Evolutionary conservation across 2,329 filamentous ascomycete species (phyloP).

Genomic region (Exophiala sp.): DNA sequence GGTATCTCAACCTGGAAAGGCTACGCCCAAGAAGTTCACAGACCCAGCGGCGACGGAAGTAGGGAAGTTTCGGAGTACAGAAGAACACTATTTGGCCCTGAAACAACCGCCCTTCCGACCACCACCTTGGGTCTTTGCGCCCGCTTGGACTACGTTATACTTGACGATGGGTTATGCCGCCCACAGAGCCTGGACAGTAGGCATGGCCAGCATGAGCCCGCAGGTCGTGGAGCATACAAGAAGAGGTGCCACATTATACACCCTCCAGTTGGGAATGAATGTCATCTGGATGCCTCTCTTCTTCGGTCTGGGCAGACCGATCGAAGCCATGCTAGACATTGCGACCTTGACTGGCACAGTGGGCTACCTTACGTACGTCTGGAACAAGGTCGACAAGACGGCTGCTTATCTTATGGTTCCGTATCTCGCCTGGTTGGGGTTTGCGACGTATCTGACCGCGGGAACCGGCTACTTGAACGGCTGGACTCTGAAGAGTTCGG

Average conservation of each 20-base stretch:
- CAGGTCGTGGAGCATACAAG: slow-evolving; percentile 55
- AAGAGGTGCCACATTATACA: slow-evolving; percentile 73
- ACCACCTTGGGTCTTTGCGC: slow-evolving; percentile 53
- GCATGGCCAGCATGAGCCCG: slow-evolving; percentile 54
- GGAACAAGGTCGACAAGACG: slow-evolving; percentile 65
- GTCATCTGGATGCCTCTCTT: slow-evolving; percentile 89
- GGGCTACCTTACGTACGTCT: slow-evolving; percentile 67
- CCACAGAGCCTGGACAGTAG: slow-evolving; percentile 65
- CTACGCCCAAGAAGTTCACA: slow-evolving; percentile 22
- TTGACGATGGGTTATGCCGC: slow-evolving; percentile 81
- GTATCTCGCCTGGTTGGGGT: slow-evolving; percentile 79
- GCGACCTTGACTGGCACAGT: slow-evolving; percentile 65
- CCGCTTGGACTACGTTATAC: slow-evolving; percentile 55
- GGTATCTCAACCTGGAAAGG: slow-evolving; percentile 49
- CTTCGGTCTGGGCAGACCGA: slow-evolving; percentile 68
- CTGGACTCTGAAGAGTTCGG: slow-evolving; percentile 52
- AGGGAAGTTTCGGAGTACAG: slow-evolving; percentile 30
- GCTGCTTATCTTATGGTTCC: slow-evolving; percentile 71
- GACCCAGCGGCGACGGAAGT: slow-evolving; percentile 21
- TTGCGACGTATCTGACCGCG: slow-evolving; percentile 77
- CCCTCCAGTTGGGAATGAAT: slow-evolving; percentile 78
- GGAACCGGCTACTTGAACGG: slow-evolving; percentile 62
- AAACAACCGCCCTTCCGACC: slow-evolving; percentile 49
- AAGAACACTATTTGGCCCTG: slow-evolving; percentile 36
- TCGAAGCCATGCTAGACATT: slow-evolving; percentile 70